Evolutionary conservation across 2,329 filamentous ascomycete species (phyloP).

Genomic region (Colletotrichum sp.): DNA sequence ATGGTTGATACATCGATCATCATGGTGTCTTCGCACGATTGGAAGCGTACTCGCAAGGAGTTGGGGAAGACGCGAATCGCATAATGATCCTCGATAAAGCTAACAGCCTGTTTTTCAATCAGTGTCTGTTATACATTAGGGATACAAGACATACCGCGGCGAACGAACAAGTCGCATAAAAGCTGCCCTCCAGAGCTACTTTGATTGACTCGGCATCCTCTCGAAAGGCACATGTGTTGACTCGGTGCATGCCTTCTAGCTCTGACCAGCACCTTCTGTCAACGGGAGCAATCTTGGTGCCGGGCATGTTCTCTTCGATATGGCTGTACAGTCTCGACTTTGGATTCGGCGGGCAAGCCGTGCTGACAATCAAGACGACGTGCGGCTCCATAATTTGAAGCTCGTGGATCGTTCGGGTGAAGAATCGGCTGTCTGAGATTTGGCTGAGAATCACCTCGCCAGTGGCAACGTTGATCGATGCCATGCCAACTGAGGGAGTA

Average conservation of each 20-base stretch:
- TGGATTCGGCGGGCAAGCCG: conserved; percentile 66
- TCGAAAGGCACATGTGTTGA: conserved; percentile 78
- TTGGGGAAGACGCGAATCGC: conserved; percentile 74
- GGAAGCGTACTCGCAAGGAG: conserved; percentile 84
- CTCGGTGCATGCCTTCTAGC: conserved; percentile 74
- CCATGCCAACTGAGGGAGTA: conserved; percentile 81
- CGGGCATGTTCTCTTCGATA: conserved; percentile 73
- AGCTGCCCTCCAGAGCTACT: conserved; percentile 80
- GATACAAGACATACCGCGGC: conserved; percentile 68
- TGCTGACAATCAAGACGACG: conserved; percentile 78
- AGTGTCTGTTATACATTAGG: conserved; percentile 19
- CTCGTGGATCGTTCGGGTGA: conserved; percentile 87
- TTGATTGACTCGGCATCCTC: conserved; percentile 84
- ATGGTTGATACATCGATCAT: conserved; percentile 93
- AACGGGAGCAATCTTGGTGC: conserved; percentile 65
- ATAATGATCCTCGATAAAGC: conserved; percentile 77
- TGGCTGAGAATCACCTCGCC: conserved; percentile 87
- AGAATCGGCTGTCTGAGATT: conserved; percentile 92
- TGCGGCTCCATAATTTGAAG: conserved; percentile 81
- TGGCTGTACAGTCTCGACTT: conserved; percentile 78
- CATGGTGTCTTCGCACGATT: conserved; percentile 91
- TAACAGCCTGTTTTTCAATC: conserved; percentile 65
- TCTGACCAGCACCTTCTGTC: conserved; percentile 89
- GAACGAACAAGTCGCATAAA: conserved; percentile 84
- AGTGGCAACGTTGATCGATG: conserved; percentile 86